A percentile compares a stretch with the other conserved stretches of the same genome.
Conservation (phyloP, 2,329 filamentous ascomycete species). For the Metarhizium guizhouense region DNA sequence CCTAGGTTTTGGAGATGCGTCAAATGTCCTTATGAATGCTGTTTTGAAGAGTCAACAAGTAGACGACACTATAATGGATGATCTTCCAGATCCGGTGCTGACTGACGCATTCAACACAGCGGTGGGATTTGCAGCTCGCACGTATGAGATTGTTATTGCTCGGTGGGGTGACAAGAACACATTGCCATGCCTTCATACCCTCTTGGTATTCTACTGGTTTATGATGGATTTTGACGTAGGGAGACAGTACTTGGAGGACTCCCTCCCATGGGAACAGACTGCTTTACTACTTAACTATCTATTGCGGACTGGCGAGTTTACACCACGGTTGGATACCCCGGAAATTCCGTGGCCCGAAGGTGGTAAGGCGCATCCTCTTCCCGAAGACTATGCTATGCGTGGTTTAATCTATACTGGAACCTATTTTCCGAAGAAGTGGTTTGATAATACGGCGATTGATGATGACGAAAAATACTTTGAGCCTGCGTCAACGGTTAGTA, state of each 20-base stretch:
- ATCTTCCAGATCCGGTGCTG: conserved; percentile 7
- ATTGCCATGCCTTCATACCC: conserved; percentile 53
- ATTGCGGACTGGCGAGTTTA: conserved; percentile 14
- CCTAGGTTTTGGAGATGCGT: conserved; percentile 26
- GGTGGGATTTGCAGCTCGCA: conserved; percentile 31
- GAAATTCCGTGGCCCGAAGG: conserved; percentile 39
- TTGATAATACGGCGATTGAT: conserved; percentile 47
- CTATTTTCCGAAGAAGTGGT: conserved; percentile 53
- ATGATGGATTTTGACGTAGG: conserved; percentile 21
- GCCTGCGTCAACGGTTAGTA: conserved; percentile 46
- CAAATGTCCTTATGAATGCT: conserved; percentile 35
- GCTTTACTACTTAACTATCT: conserved; percentile 30
- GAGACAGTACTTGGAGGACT: conserved; percentile 14
- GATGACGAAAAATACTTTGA: conserved; percentile 62
- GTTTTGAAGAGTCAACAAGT: conserved; percentile 19
- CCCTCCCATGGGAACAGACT: conserved; percentile 43
- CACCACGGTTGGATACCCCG: conserved; percentile 28
- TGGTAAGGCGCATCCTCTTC: conserved; percentile 43
- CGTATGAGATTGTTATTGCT: conserved; percentile 36
- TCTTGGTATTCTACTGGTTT: conserved; percentile 48
- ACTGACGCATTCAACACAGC: conserved; percentile 25
- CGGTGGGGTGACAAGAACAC: conserved; percentile 49
- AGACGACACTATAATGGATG: too few relatives aligned
- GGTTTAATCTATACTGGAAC: conserved; percentile 52
- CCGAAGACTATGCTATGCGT: conserved; percentile 60